Evolutionary conservation across 1,284 basidiomycete species (phyloP), one percentile per base, ranked within the genome.

Genomic region (Tylopilus sp.): DNA sequence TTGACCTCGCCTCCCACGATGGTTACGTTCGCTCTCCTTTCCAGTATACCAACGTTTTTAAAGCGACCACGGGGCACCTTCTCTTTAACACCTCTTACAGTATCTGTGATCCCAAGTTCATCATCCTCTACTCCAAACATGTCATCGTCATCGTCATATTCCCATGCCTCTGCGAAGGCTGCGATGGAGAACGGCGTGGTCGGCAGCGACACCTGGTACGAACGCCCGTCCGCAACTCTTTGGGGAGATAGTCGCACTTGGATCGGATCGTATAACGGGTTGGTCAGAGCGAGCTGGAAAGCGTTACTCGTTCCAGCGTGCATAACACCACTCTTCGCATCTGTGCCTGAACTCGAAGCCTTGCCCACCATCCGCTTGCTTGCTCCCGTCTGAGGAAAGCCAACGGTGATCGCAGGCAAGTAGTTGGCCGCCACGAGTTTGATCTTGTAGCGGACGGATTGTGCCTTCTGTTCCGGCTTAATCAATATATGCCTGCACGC

Each of bases 391-490:
- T 81, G 81, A n/a, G 84, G 86, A 30, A 86, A 75, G 18, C 81
- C 74, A 26, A 88, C 78, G n/a, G 82, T 81, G 35, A 97, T 87
- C 2, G 87, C 81, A 0, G 96, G 97, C 15, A 99, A 75, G 68
- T 97, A 98, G 67, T 91, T 95, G 23, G 86, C 81, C 0, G 96
- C 97, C 40, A 96, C 89, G 40, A 97, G 84, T 68, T 97, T 97
- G 72, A 99, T 98, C 72, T 98, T 98, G 80, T 89, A 97, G 6
- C 91, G 82, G 29, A 91, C 87, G 6, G 90, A 92, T 59, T 92
- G 89, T 0, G 94, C 87, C 67, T 98, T 99, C 61, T 94, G 89
- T 66, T 99, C 97, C 1, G 97, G 97, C 64, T 97, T 97, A 71
- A 98, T 96, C 52, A 99, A 81, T 58, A 98, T 96, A 70, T 98